These are phyloP conservation scores for Apophysomyces sp. DNA, from an alignment of 371 early-diverging fungal genomes.

Conservation along the genomic window DNA sequence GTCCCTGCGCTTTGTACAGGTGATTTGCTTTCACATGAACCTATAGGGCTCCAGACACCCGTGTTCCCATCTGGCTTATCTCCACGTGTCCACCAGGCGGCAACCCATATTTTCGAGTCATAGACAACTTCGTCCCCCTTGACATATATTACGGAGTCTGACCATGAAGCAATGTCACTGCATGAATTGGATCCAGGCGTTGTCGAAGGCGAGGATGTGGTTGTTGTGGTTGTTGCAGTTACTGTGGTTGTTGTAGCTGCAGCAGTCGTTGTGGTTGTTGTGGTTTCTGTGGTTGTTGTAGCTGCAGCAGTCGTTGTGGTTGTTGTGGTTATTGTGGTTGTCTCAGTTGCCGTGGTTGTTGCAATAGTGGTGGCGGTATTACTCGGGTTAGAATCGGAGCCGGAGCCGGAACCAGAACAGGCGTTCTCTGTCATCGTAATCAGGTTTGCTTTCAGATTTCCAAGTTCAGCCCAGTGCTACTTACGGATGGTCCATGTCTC, in stretches of 20 bases:
- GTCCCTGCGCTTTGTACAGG: not conserved
- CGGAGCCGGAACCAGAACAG: not conserved
- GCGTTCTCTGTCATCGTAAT: slow-evolving; percentile 7
- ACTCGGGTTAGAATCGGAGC: not conserved
- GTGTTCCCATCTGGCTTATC: slow-evolving; percentile 37
- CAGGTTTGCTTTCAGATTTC: too few relatives aligned
- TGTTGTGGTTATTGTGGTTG: slow-evolving; percentile 15
- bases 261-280: not conserved
- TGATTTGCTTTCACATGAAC: slow-evolving; percentile 13
- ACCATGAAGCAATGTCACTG: slow-evolving; percentile 19
- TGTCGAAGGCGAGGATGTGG: not conserved
- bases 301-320: slow-evolving; percentile 8
- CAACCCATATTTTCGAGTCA: slow-evolving; percentile 34
- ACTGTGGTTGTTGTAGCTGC: slow-evolving; percentile 10
- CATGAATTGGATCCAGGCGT: slow-evolving; percentile 2
- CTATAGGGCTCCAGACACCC: slow-evolving; percentile 29
- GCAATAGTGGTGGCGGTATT: not conserved
- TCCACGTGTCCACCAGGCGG: slow-evolving; percentile 52
- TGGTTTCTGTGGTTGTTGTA: slow-evolving; percentile 2
- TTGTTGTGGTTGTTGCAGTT: slow-evolving; percentile 11
- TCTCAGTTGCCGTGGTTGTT: not conserved
- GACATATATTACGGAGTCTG: slow-evolving; percentile 17
- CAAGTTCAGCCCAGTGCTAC: too few relatives aligned
- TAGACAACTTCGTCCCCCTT: slow-evolving; percentile 33
- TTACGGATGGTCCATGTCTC: slow-evolving; percentile 35